Percentiles rank a stretch among this genome's conserved stretches.
Evolutionary conservation across 805 yeast species (phyloP).

Genomic region (Wickerhamomyces sydowiorum): DNA sequence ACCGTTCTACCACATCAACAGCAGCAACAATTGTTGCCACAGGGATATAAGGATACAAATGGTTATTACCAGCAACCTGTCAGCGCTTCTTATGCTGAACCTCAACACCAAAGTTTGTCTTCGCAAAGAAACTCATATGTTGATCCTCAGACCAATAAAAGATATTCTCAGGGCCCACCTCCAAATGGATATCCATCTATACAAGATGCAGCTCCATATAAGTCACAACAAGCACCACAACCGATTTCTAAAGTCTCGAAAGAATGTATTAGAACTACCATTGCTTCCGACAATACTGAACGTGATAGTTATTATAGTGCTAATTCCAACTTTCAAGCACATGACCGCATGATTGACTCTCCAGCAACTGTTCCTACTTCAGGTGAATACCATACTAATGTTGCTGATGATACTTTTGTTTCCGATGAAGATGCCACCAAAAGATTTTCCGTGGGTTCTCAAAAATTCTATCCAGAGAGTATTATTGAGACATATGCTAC

Average conservation of each 20-base stretch:
- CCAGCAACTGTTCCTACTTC: neutral
- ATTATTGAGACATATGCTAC: constrained; percentile 19
- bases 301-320: constrained; percentile 3
- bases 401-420: neutral
- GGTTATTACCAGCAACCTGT: constrained; percentile 2
- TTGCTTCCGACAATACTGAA: neutral
- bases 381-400: neutral
- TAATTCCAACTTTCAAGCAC: neutral
- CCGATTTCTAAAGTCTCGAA: neutral
- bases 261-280: no score
- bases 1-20: neutral
- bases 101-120: neutral
- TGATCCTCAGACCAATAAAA: neutral
- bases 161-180: neutral
- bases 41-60: constrained; percentile 3
- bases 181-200: neutral
- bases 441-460: neutral
- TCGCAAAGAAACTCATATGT: neutral
- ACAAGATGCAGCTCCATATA: no score
- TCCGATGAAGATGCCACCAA: neutral
- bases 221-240: neutral
- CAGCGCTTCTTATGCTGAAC: neutral
- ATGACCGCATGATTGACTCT: no score
- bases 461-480: constrained; percentile 15
- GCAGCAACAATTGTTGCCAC: neutral